Conservation (phyloP, 257 asterid species). For the Gentiana straminea region DNA sequence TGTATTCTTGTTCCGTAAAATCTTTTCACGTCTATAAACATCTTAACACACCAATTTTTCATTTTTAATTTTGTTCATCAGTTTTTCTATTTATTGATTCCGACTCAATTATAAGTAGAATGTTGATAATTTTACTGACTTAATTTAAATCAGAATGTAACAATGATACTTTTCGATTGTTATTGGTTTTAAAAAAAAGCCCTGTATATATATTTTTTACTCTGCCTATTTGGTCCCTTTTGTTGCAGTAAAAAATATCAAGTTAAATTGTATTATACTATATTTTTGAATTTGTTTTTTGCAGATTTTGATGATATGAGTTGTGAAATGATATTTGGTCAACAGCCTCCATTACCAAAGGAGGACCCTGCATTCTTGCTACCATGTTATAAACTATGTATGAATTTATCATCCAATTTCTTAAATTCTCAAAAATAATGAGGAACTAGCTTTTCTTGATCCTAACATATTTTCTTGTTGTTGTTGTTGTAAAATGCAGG, state of each 20-base stretch:
- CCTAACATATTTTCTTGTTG: neutral
- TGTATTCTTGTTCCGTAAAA: too few species aligned
- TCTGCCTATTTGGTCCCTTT: neutral
- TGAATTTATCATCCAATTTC: conserved; percentile 4
- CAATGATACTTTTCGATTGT: too few species aligned
- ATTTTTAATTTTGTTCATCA: too few species aligned
- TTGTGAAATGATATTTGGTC: conserved; percentile 87
- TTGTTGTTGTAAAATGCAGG: conserved; percentile 31
- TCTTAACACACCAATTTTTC: too few species aligned
- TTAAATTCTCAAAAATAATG: too few species aligned
- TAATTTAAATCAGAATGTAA: too few species aligned
- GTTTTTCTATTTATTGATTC: neutral
- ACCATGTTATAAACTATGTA: conserved; percentile 83
- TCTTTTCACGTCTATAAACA: too few species aligned
- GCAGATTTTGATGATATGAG: conserved; percentile 98
- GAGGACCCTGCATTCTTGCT: conserved; percentile 62
- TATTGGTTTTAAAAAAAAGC: too few species aligned
- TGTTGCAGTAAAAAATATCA: neutral
- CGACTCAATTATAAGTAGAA: too few species aligned
- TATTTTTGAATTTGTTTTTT: conserved; percentile 6
- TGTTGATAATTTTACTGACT: too few species aligned
- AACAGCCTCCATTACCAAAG: conserved; percentile 53
- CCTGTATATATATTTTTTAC: too few species aligned
- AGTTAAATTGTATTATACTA: neutral
- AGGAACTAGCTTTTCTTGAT: too few species aligned